Conservation (phyloP, 73 alveolate species). For the Paramecium octaurelia region DNA sequence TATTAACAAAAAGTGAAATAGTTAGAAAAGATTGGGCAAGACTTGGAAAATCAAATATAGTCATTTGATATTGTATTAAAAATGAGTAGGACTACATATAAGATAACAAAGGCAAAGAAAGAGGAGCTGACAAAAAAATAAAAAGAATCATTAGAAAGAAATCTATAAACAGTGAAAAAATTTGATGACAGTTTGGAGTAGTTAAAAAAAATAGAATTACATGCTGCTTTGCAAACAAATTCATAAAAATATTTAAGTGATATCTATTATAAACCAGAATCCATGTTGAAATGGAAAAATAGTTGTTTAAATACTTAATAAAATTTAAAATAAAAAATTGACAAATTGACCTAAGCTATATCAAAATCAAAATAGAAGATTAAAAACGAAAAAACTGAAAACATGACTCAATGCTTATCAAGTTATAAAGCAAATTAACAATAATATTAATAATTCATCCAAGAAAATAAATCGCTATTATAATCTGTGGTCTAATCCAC, state of each 20-base stretch:
- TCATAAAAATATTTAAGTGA: not conserved
- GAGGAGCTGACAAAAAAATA: not conserved
- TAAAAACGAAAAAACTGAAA: not conserved
- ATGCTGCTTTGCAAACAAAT: not conserved
- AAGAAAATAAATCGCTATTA: slow-evolving; percentile 18
- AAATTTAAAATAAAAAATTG: not conserved
- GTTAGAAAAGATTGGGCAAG: not conserved
- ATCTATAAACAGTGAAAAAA: slow-evolving; percentile 10
- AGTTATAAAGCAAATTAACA: not conserved
- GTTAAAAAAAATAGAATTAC: slow-evolving; percentile 5
- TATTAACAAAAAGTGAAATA: not conserved
- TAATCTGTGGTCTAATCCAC: slow-evolving; percentile 23
- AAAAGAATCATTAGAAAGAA: slow-evolving; percentile 15
- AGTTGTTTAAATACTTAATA: not conserved
- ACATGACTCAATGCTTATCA: not conserved
- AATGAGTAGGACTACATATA: not conserved
- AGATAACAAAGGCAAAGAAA: not conserved
- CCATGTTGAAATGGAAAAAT: slow-evolving; percentile 6
- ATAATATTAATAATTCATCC: not conserved
- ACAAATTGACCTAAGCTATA: not conserved
- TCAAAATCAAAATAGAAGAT: not conserved
- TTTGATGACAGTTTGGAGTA: slow-evolving; percentile 25
- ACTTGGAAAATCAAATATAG: slow-evolving; percentile 12
- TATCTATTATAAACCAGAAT: slow-evolving; percentile 17
- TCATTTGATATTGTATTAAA: slow-evolving; percentile 19